These are phyloP conservation scores for Torulaspora pretoriensis DNA, from an alignment of 1,139 yeast species.

Conservation along the genomic window DNA sequence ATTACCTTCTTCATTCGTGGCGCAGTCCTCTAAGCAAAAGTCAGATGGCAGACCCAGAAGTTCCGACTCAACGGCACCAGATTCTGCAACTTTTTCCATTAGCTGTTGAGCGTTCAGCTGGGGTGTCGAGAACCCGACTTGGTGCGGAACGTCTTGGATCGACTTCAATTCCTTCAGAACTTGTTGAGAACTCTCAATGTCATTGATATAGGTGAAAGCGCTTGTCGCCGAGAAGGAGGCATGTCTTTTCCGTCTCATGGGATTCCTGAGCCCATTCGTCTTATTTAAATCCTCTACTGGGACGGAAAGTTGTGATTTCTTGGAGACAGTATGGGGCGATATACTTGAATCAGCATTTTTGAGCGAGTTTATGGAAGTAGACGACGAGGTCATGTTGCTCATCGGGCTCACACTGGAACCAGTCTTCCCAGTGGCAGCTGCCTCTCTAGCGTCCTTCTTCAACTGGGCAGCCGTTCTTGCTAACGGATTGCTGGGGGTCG, in stretches of 20 bases:
- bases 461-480: slow-evolving; percentile 31
- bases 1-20: background rate
- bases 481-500: slow-evolving; percentile 34
- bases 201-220: slow-evolving; percentile 61
- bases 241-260: slow-evolving; percentile 46
- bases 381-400: background rate
- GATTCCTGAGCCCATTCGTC: slow-evolving; percentile 4
- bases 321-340: slow-evolving; percentile 4
- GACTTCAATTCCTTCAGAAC: slow-evolving; percentile 17
- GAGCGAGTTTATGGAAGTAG: slow-evolving; percentile 5
- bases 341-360: background rate
- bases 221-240: slow-evolving; percentile 82
- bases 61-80: slow-evolving; percentile 40
- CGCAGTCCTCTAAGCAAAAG: slow-evolving; percentile 27
- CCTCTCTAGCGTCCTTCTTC: slow-evolving; percentile 23
- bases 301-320: slow-evolving; percentile 1
- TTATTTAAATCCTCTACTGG: background rate
- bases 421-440: slow-evolving; percentile 7
- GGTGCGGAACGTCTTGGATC: slow-evolving; percentile 43
- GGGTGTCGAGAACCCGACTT: slow-evolving; percentile 78
- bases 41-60: slow-evolving; percentile 39
- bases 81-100: slow-evolving; percentile 36
- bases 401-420: slow-evolving; percentile 1
- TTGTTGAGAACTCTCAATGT: slow-evolving; percentile 41
- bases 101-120: slow-evolving; percentile 48